phyloP scores from a whole-genome alignment of 176 grass and related monocot species.

The Areca catechu region DNA sequence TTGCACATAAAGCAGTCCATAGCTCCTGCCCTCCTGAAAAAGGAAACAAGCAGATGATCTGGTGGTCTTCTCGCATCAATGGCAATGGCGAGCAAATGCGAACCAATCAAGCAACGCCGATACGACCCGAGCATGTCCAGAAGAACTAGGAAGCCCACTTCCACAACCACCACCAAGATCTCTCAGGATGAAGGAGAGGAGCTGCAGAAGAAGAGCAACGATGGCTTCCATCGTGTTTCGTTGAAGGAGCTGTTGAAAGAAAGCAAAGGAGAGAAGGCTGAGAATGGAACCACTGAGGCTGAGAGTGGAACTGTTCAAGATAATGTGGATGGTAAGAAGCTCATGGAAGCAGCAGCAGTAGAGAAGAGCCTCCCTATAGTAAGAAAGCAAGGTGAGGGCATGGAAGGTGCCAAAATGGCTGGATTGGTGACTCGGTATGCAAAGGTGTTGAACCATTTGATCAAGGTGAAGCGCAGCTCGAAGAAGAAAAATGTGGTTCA shows the following conservation, averaged over 20 bases:
- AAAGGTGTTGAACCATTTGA: constrained; percentile 70
- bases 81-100: constrained; percentile 56
- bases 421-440: constrained; percentile 50
- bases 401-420: constrained; percentile 28
- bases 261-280: constrained; percentile 33
- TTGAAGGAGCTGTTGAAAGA: constrained; percentile 66
- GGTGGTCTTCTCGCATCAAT: constrained; percentile 6
- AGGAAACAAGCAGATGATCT: constrained; percentile 28
- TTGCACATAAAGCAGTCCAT: constrained; percentile 26
- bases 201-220: not conserved
- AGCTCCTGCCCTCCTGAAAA: constrained; percentile 21
- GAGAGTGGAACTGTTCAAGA: constrained; percentile 3
- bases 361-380: constrained; percentile 24
- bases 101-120: constrained; percentile 42
- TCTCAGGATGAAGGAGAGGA: constrained; percentile 15
- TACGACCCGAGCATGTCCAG: constrained; percentile 78
- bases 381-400: constrained; percentile 24
- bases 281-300: not conserved
- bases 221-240: constrained; percentile 33
- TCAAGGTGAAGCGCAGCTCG: constrained; percentile 50
- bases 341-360: constrained; percentile 1
- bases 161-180: constrained; percentile 11
- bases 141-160: constrained; percentile 51
- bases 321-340: constrained; percentile 8
- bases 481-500: constrained; percentile 45